phyloP scores from a whole-genome alignment of 192 early-diverging fungal genomes.

The Coemansia brasiliensis region DNA sequence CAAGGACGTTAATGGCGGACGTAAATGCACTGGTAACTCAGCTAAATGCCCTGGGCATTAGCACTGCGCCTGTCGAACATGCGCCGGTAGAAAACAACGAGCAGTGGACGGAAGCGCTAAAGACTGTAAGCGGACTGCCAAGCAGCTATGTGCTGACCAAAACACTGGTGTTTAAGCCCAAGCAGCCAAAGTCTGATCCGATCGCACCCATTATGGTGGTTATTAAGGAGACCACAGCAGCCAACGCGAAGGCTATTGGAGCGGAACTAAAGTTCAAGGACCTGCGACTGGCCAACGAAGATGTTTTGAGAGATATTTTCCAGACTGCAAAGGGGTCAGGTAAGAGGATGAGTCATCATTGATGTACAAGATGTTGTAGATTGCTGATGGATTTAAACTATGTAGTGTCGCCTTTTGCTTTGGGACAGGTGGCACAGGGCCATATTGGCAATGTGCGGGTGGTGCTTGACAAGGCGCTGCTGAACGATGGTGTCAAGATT shows the following conservation, averaged over 20 bases:
- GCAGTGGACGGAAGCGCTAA: slow-evolving; percentile 58
- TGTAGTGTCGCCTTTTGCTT: slow-evolving; percentile 74
- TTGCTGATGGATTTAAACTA: neutral
- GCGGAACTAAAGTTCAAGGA: slow-evolving; percentile 67
- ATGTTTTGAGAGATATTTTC: slow-evolving; percentile 61
- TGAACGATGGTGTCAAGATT: slow-evolving; percentile 50
- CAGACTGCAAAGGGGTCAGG: slow-evolving; percentile 61
- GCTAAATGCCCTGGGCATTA: slow-evolving; percentile 40
- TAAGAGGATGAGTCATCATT: slow-evolving; percentile 13
- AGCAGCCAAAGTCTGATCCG: slow-evolving; percentile 65
- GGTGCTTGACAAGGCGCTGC: slow-evolving; percentile 70
- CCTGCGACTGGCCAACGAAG: slow-evolving; percentile 70
- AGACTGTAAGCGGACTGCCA: slow-evolving; percentile 27
- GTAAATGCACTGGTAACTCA: slow-evolving; percentile 35
- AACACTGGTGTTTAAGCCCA: slow-evolving; percentile 80
- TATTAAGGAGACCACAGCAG: slow-evolving; percentile 59
- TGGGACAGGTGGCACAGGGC: slow-evolving; percentile 62
- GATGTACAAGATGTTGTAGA: neutral
- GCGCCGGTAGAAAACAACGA: slow-evolving; percentile 58
- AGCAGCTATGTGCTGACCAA: slow-evolving; percentile 58
- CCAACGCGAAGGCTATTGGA: slow-evolving; percentile 55
- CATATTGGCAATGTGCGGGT: slow-evolving; percentile 62
- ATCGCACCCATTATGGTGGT: slow-evolving; percentile 65
- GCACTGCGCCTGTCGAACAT: slow-evolving; percentile 55
- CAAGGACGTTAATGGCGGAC: slow-evolving; percentile 29